Evolutionary conservation across 192 early-diverging fungal species (phyloP).

Genomic region (Chytriomyces sp.): DNA sequence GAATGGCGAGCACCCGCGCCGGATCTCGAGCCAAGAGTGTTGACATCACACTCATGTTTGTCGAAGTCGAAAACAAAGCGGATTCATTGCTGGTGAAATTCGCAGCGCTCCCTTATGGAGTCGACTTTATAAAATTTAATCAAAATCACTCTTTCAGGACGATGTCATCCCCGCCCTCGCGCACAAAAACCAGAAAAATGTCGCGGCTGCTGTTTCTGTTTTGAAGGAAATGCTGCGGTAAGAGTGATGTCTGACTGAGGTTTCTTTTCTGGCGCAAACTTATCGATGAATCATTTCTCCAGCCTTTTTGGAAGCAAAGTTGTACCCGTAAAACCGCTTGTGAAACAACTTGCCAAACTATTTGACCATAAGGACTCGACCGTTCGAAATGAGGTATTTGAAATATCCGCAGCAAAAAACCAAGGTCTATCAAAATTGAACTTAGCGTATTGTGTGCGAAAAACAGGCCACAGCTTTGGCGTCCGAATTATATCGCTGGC

Average conservation of each 20-base stretch:
- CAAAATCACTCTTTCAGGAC: slow-evolving; percentile 57
- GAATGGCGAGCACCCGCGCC: slow-evolving; percentile 79
- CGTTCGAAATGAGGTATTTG: slow-evolving; percentile 81
- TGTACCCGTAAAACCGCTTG: slow-evolving; percentile 78
- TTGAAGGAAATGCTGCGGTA: slow-evolving; percentile 46
- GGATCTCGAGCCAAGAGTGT: slow-evolving; percentile 77
- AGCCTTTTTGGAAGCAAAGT: slow-evolving; percentile 83
- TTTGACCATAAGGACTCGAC: slow-evolving; percentile 94
- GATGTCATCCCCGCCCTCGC: slow-evolving; percentile 75
- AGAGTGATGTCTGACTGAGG: not conserved
- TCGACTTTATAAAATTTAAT: slow-evolving; percentile 20
- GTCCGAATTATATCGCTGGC: slow-evolving; percentile 92
- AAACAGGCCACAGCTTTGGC: slow-evolving; percentile 65
- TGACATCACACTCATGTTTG: slow-evolving; percentile 83
- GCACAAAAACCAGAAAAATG: slow-evolving; percentile 91
- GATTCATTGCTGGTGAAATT: slow-evolving; percentile 85
- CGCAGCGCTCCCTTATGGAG: not conserved
- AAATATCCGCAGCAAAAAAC: slow-evolving; percentile 6
- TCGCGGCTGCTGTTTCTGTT: slow-evolving; percentile 69
- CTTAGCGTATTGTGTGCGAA: slow-evolving; percentile 3
- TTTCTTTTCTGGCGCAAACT: too few relatives aligned
- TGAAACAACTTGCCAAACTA: slow-evolving; percentile 85
- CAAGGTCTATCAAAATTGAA: not conserved
- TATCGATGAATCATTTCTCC: too few relatives aligned
- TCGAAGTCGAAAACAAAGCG: slow-evolving; percentile 78